A percentile compares a stretch with the other conserved stretches of the same genome.
Conservation (phyloP, 352 stramenopile genomes). For the Globisporangium orthogonon region DNA sequence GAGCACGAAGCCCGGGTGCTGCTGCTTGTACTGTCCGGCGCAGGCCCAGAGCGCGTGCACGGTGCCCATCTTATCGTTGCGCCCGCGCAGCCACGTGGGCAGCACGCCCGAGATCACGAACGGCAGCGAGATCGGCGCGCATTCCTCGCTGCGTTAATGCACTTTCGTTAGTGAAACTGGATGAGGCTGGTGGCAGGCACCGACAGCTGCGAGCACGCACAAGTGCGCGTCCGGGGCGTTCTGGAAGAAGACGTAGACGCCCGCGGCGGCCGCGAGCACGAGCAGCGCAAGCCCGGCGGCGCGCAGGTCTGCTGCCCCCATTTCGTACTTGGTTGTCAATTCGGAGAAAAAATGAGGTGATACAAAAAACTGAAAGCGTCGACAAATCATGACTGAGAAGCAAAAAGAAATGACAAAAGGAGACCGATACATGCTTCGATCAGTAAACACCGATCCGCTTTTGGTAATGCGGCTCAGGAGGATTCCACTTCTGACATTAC, state of each 20-base stretch:
- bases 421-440: too few relatives aligned
- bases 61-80: constrained; percentile 83
- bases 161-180: constrained; percentile 6
- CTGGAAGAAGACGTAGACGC: constrained; percentile 69
- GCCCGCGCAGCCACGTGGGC: constrained; percentile 70
- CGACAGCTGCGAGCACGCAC: constrained; percentile 25
- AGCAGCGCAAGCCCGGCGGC: constrained; percentile 38
- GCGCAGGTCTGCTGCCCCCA: constrained; percentile 16
- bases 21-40: constrained; percentile 68
- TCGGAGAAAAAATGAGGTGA: too few relatives aligned
- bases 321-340: not conserved
- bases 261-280: constrained; percentile 23
- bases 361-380: too few relatives aligned
- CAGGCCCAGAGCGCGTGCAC: constrained; percentile 73
- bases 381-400: too few relatives aligned
- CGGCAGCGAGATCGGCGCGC: constrained; percentile 59
- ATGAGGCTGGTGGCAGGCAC: too few relatives aligned
- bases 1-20: constrained; percentile 67
- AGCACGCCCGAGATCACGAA: constrained; percentile 79
- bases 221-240: constrained; percentile 56
- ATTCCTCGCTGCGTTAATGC: constrained; percentile 25
- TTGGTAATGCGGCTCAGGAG: too few relatives aligned
- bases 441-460: too few relatives aligned
- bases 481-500: too few relatives aligned
- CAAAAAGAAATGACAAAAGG: too few relatives aligned